Conservation (phyloP, 441 rosid genomes). For the Syzygium malaccense region DNA sequence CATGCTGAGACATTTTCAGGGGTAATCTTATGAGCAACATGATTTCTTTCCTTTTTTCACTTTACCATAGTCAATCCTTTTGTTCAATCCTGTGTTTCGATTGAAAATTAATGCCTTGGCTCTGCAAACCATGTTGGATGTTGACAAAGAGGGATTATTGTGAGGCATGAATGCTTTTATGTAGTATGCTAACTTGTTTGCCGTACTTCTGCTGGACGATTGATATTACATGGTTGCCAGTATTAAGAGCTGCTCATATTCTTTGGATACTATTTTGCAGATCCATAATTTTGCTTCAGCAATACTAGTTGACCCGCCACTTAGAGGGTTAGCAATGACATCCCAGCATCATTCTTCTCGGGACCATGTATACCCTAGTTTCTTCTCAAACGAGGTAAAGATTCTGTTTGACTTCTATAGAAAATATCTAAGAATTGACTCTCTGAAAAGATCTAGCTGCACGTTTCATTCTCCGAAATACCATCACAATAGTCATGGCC, state of each 20-base stretch:
- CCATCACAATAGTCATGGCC: neutral
- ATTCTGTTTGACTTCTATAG: neutral
- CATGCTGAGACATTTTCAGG: conserved; percentile 3
- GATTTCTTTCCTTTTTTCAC: neutral
- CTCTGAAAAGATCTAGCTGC: neutral
- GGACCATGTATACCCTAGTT: neutral
- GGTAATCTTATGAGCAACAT: neutral
- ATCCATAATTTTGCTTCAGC: neutral
- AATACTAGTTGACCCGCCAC: neutral
- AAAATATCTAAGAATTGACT: neutral
- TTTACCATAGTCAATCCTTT: neutral
- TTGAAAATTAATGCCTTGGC: neutral
- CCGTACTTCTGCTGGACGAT: neutral
- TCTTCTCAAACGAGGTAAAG: neutral
- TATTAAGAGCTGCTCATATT: neutral
- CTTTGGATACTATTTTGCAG: neutral
- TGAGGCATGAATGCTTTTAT: neutral
- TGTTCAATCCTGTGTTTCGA: neutral
- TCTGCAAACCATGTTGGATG: neutral
- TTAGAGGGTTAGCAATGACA: neutral
- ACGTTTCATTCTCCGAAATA: neutral
- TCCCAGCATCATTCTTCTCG: neutral
- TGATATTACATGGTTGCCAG: neutral
- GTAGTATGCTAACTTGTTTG: neutral
- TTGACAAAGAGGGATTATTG: neutral